These are phyloP conservation scores for Colletotrichum graminicola DNA, from an alignment of 2,329 filamentous ascomycete species.

Conservation along the genomic window DNA sequence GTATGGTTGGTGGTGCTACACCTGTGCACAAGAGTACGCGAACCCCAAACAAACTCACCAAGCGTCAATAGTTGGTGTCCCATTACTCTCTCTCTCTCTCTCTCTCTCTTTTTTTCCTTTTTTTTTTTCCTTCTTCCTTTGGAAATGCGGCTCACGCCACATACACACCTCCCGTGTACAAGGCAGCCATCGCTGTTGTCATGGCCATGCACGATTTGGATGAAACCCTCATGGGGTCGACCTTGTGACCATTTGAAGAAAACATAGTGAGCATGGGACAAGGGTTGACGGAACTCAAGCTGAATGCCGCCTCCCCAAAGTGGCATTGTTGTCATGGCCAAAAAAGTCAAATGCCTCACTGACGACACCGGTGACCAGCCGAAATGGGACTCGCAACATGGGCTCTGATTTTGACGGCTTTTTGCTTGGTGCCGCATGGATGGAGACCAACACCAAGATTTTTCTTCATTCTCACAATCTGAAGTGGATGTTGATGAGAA, in stretches of 20 bases:
- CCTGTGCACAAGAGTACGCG: neutral
- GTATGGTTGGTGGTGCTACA: neutral
- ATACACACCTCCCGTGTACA: conserved; percentile 4
- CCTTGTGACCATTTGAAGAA: conserved; percentile 35
- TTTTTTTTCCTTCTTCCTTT: neutral
- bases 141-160: conserved; percentile 8
- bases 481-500: conserved; percentile 10
- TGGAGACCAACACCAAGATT: conserved; percentile 19
- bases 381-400: conserved; percentile 28
- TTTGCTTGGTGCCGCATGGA: conserved; percentile 25
- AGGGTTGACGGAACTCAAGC: conserved; percentile 6
- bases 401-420: conserved; percentile 22
- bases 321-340: conserved; percentile 24
- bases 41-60: conserved; percentile 17
- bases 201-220: conserved; percentile 2
- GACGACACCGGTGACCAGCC: conserved; percentile 34
- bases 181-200: neutral
- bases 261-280: conserved; percentile 14
- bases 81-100: neutral
- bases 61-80: conserved; percentile 32
- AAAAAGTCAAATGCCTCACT: conserved; percentile 35
- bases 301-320: conserved; percentile 18
- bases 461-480: neutral
- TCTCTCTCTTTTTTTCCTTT: neutral
- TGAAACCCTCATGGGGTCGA: conserved; percentile 15